phyloP scores from a whole-genome alignment of 148 eudicot species.

The Pharnaceum exiguum region DNA sequence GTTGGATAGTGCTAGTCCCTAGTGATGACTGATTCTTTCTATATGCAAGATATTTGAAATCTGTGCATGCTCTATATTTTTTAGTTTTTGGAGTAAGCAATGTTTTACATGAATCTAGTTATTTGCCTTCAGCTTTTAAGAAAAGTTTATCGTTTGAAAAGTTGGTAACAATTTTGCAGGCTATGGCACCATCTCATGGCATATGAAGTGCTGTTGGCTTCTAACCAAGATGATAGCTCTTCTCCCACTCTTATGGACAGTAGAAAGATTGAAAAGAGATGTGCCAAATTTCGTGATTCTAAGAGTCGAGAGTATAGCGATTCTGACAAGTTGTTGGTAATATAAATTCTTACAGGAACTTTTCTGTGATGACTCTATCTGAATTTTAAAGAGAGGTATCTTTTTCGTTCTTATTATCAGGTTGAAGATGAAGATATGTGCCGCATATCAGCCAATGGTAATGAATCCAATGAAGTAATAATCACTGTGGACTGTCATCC shows the following conservation, averaged over 20 bases:
- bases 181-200: constrained; percentile 34
- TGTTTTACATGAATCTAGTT: background rate
- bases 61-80: too few species aligned
- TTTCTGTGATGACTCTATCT: background rate
- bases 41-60: too few species aligned
- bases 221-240: constrained; percentile 6
- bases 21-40: too few species aligned
- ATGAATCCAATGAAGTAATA: background rate
- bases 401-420: background rate
- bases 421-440: background rate
- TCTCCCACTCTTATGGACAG: background rate
- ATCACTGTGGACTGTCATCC: constrained; percentile 1
- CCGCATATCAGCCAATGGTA: background rate
- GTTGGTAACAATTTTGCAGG: constrained; percentile 20
- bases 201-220: constrained; percentile 13
- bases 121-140: background rate
- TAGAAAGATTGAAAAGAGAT: background rate
- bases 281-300: background rate
- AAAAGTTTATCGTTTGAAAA: background rate
- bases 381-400: background rate
- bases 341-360: too few species aligned
- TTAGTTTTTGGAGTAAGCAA: background rate
- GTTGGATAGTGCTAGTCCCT: too few species aligned
- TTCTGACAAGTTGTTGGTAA: constrained; percentile 12
- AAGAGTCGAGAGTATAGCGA: constrained; percentile 7